These are phyloP conservation scores for Boechera stricta DNA, from an alignment of 345 rosid species.

Conservation along the genomic window DNA sequence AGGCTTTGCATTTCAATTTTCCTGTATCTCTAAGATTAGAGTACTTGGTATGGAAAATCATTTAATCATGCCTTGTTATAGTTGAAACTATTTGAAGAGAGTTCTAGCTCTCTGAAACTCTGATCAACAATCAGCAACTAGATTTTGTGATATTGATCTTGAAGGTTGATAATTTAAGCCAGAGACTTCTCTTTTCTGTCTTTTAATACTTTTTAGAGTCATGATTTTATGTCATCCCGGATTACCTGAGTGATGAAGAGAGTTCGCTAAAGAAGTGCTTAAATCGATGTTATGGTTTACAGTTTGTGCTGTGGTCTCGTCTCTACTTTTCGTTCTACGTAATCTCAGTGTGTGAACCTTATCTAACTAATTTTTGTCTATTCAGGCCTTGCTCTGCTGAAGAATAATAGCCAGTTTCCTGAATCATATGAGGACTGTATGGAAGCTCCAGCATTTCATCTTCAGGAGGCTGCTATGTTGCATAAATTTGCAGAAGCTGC, in stretches of 20 bases:
- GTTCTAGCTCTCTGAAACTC: too few relatives aligned
- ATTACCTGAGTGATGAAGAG: too few relatives aligned
- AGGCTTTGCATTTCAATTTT: not conserved
- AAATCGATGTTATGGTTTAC: not conserved
- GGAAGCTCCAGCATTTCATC: constrained; percentile 67
- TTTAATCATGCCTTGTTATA: too few relatives aligned
- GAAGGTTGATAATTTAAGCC: not conserved
- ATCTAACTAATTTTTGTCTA: constrained; percentile 16
- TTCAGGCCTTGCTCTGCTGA: constrained; percentile 90
- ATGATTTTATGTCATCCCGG: too few relatives aligned
- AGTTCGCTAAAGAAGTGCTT: too few relatives aligned
- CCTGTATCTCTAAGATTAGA: too few relatives aligned
- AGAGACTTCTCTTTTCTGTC: constrained; percentile 4
- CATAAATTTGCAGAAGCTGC: constrained; percentile 97
- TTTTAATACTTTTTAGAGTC: not conserved
- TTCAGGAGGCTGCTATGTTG: constrained; percentile 67
- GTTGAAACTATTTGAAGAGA: too few relatives aligned
- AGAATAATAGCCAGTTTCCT: constrained; percentile 54
- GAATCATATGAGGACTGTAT: constrained; percentile 50
- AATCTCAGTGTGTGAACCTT: constrained; percentile 15
- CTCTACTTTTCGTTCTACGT: not conserved
- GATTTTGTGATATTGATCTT: not conserved
- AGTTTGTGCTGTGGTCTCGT: constrained; percentile 4
- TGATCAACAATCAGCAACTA: not conserved
- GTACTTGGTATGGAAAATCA: too few relatives aligned